Percentiles rank a stretch among this genome's conserved stretches.
Conservation (phyloP, 768 basidiomycete genomes). For the Tylopilus sp. region DNA sequence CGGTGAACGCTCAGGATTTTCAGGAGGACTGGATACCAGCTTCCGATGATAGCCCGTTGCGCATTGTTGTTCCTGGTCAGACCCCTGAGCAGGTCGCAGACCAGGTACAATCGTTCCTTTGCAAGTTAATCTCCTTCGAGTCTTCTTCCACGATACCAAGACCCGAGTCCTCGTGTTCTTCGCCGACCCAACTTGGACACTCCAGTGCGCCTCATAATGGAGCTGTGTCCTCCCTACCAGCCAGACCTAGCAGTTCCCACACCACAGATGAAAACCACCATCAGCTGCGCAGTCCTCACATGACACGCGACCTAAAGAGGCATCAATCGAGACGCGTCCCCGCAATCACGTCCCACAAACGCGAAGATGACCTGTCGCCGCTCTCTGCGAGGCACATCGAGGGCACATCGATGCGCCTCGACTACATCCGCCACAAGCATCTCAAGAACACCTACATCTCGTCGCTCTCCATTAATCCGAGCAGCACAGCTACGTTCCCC, state of each 20-base stretch:
- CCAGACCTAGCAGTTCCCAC: not conserved
- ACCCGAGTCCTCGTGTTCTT: not conserved
- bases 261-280: constrained; percentile 13
- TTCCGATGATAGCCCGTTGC: constrained; percentile 32
- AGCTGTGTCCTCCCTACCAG: not conserved
- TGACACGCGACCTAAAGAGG: constrained; percentile 7
- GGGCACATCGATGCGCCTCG: constrained; percentile 22
- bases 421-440: constrained; percentile 26
- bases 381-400: constrained; percentile 24
- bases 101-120: constrained; percentile 21
- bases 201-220: not conserved
- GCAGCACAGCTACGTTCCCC: constrained; percentile 7
- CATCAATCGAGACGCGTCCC: constrained; percentile 2
- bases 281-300: not conserved
- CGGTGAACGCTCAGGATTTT: constrained; percentile 33
- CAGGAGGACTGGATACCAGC: constrained; percentile 34
- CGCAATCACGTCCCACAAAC: constrained; percentile 3
- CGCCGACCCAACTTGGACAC: not conserved
- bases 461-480: constrained; percentile 17
- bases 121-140: constrained; percentile 7
- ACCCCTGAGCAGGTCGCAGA: constrained; percentile 19
- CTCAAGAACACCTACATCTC: constrained; percentile 31
- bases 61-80: constrained; percentile 39
- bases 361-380: constrained; percentile 23
- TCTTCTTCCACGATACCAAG: not conserved